phyloP scores from a whole-genome alignment of 208 protist genomes.

The Crithidia expoeki region DNA sequence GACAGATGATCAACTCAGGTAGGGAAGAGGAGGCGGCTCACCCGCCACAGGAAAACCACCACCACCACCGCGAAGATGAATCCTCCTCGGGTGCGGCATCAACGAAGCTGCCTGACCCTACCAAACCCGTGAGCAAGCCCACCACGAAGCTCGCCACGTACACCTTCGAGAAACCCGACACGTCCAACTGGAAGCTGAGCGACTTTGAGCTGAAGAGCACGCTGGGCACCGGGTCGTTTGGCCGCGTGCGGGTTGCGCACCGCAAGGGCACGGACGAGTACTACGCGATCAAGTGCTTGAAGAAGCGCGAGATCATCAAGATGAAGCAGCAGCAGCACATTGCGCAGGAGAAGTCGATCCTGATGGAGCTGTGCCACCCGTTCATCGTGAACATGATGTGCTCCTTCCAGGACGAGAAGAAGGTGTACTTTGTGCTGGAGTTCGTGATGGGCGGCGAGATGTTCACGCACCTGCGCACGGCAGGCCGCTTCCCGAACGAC shows the following conservation, averaged over 20 bases:
- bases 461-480: conserved; percentile 88
- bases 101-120: conserved; percentile 14
- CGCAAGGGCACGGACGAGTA: conserved; percentile 82
- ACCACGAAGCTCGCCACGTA: conserved; percentile 11
- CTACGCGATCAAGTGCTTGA: conserved; percentile 92
- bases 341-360: conserved; percentile 89
- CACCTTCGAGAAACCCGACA: conserved; percentile 74
- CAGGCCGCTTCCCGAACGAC: conserved; percentile 85
- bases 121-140: neutral
- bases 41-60: neutral
- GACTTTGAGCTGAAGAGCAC: conserved; percentile 90
- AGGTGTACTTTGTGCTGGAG: conserved; percentile 94
- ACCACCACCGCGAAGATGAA: conserved; percentile 21
- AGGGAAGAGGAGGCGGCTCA: conserved; percentile 14
- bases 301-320: conserved; percentile 89
- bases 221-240: conserved; percentile 93
- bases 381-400: conserved; percentile 95
- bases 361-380: conserved; percentile 91
- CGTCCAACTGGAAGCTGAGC: conserved; percentile 55
- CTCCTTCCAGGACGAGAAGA: conserved; percentile 93
- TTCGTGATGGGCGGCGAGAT: conserved; percentile 93
- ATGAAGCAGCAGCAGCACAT: conserved; percentile 91
- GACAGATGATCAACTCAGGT: conserved; percentile 10
- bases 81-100: neutral
- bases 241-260: conserved; percentile 89